Conservation (phyloP, 78 protist genomes). For the Cavenderia fasciculata region DNA sequence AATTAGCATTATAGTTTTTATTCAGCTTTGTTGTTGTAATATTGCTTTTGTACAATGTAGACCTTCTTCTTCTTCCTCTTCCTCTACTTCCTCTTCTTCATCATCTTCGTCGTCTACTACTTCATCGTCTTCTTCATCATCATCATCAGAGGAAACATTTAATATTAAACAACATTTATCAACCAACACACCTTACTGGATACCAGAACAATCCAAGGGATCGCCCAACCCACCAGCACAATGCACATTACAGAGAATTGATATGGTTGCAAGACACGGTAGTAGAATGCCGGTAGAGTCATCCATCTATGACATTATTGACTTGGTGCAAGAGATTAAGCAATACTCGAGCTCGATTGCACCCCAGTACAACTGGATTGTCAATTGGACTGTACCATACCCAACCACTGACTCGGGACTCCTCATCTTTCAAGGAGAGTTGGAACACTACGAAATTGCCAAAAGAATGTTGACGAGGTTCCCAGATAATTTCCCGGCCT, state of each 20-base stretch:
- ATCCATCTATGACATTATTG: neutral
- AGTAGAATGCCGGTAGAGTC: conserved; percentile 15
- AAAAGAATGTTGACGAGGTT: conserved; percentile 8
- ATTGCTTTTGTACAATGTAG: no score
- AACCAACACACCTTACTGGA: conserved; percentile 66
- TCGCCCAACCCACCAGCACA: neutral
- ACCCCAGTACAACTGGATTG: conserved; percentile 25
- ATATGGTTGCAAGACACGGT: conserved; percentile 60
- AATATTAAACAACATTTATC: conserved; percentile 17
- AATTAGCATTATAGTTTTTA: no score
- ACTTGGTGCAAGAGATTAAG: neutral
- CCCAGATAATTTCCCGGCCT: conserved; percentile 10
- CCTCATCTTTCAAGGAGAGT: conserved; percentile 42
- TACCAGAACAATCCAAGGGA: neutral
- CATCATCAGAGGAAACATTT: no score
- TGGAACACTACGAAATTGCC: conserved; percentile 43
- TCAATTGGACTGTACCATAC: conserved; percentile 55
- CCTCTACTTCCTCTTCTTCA: no score
- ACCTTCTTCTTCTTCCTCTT: no score
- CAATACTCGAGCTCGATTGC: neutral
- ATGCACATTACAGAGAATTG: conserved; percentile 9
- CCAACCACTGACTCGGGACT: conserved; percentile 7
- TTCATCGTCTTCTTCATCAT: no score
- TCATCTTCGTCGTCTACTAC: no score
- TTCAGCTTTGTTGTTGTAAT: no score